These are phyloP conservation scores for Lasiodiplodia hormozganensis DNA, from an alignment of 2,329 filamentous ascomycete genomes.

Conservation along the genomic window DNA sequence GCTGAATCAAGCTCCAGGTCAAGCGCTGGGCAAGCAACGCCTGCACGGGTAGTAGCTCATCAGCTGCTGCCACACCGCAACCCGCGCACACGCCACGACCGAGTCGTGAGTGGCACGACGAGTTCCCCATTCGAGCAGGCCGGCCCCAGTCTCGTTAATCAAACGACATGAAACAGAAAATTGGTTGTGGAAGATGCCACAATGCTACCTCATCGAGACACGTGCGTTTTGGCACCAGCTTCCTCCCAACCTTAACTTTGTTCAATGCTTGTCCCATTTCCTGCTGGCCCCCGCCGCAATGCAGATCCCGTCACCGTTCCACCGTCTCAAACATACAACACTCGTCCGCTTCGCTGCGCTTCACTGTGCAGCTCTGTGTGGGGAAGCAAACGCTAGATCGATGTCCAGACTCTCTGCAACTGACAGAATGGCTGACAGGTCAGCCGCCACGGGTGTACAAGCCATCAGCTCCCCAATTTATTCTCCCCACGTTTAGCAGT, in stretches of 20 bases:
- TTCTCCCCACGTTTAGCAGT: background rate
- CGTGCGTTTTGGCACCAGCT: background rate
- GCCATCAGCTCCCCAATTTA: background rate
- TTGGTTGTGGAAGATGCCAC: background rate
- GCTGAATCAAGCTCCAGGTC: conserved; percentile 20
- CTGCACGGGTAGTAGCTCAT: background rate
- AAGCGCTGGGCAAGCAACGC: conserved; percentile 9
- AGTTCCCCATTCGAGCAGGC: conserved; percentile 10
- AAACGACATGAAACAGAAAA: conserved; percentile 3
- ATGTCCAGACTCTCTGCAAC: background rate
- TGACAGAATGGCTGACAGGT: background rate
- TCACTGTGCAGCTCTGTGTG: background rate
- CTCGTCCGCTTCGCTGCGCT: background rate
- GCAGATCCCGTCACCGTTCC: background rate
- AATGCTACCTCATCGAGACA: conserved; percentile 8
- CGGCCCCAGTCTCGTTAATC: background rate
- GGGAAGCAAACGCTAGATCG: background rate
- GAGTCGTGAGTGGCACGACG: background rate
- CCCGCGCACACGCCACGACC: background rate
- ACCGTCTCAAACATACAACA: background rate
- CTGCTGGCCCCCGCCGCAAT: background rate
- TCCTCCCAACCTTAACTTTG: background rate
- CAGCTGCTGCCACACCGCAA: background rate
- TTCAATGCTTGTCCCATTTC: background rate
- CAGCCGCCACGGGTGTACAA: background rate